Conservation (phyloP, 2,329 filamentous ascomycete species). For the Periconia sp. region DNA sequence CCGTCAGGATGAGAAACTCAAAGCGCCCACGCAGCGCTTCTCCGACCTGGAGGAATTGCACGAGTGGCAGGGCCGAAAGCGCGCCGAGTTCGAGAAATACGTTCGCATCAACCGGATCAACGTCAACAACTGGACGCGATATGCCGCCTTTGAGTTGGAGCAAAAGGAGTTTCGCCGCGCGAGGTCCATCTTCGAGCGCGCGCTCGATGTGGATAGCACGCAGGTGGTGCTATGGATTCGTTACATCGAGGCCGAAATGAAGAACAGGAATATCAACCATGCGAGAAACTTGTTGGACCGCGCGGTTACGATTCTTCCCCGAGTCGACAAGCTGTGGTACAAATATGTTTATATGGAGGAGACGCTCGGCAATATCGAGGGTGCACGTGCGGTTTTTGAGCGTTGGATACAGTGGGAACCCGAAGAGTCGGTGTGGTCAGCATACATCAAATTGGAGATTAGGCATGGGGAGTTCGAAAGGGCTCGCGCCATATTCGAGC, state of each 20-base stretch:
- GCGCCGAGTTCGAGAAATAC: constrained; percentile 98
- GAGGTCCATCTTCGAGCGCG: constrained; percentile 90
- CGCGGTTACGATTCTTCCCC: constrained; percentile 86
- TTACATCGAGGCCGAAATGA: constrained; percentile 97
- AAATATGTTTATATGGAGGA: constrained; percentile 99
- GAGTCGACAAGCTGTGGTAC: constrained; percentile 97
- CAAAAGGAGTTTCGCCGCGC: constrained; percentile 96
- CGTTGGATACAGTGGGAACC: constrained; percentile 99
- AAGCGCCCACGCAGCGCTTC: constrained; percentile 92
- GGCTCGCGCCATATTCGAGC: constrained; percentile 84
- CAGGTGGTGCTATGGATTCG: constrained; percentile 86
- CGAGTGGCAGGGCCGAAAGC: constrained; percentile 93
- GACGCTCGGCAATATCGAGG: constrained; percentile 90
- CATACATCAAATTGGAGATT: constrained; percentile 97
- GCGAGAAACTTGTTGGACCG: constrained; percentile 91
- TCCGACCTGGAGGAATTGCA: constrained; percentile 96
- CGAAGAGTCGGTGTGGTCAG: constrained; percentile 90
- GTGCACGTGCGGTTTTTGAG: constrained; percentile 92
- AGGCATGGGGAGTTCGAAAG: constrained; percentile 89
- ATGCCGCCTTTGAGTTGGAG: constrained; percentile 95
- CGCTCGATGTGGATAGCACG: constrained; percentile 87
- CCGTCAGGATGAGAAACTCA: constrained; percentile 83
- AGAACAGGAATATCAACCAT: constrained; percentile 76
- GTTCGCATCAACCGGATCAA: constrained; percentile 91
- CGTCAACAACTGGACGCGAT: constrained; percentile 99